Percentiles rank a stretch among this genome's conserved stretches.
Conservation (phyloP, 495 filamentous ascomycete species). For the Tricharina praecox region DNA sequence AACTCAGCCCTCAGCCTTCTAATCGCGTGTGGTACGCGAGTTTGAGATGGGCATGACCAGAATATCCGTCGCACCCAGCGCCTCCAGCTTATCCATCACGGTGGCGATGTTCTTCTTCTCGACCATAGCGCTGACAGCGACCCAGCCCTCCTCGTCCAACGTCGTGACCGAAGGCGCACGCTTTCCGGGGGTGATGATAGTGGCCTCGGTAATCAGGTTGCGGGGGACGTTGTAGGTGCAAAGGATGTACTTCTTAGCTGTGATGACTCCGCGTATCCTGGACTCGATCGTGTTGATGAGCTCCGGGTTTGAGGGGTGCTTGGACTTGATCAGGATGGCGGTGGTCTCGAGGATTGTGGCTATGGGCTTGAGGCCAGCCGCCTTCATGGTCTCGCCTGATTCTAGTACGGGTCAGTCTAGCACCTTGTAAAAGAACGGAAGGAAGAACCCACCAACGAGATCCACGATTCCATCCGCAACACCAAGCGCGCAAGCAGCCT, state of each 20-base stretch:
- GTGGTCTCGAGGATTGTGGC: constrained; percentile 77
- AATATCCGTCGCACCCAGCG: constrained; percentile 71
- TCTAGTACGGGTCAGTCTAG: constrained; percentile 36
- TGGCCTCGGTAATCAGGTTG: constrained; percentile 44
- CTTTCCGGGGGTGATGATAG: constrained; percentile 78
- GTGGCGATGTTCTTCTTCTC: constrained; percentile 73
- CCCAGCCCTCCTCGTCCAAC: constrained; percentile 79
- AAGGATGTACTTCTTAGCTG: constrained; percentile 82
- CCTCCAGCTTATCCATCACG: constrained; percentile 77
- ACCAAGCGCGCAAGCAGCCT: constrained; percentile 87
- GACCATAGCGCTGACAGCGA: constrained; percentile 86
- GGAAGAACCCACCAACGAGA: constrained; percentile 58
- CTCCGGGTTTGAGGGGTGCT: constrained; percentile 55
- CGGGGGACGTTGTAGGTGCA: constrained; percentile 92
- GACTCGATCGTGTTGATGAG: constrained; percentile 66
- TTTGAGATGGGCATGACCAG: constrained; percentile 78
- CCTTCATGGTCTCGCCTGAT: constrained; percentile 96
- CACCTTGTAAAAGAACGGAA: background rate
- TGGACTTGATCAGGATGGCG: constrained; percentile 83
- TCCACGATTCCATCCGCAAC: constrained; percentile 96
- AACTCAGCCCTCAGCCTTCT: no score
- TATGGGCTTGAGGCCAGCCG: constrained; percentile 88
- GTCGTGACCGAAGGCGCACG: constrained; percentile 79
- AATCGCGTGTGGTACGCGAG: constrained; percentile 35
- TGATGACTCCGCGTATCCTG: constrained; percentile 82